Base-by-base conservation (phyloP, 2,329 filamentous ascomycete species). In the Sporothrix mexicana region DNA sequence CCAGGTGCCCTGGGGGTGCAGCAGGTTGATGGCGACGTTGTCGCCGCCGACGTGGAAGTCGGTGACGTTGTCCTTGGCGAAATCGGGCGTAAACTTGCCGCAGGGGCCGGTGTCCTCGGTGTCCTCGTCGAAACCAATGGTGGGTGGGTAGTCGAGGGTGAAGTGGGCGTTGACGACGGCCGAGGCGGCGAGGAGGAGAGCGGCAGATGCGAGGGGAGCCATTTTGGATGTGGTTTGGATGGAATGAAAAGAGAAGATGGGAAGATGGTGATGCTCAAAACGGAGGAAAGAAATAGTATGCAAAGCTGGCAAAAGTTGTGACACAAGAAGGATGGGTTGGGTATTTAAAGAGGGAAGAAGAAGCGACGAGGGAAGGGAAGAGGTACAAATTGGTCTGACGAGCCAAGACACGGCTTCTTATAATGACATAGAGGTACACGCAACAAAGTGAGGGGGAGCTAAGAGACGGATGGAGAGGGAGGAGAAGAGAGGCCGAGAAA, bases 31-130 rank as follows among this genome's bases (percentile, higher is more conserved):
- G 73, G 83, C 82, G 47, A 90, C 81, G 72, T 85, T 80, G 75
- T 89, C 85, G 76, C 88, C 88, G 76, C 81, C 87, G 73, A 90
- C 85, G 77, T 89, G 85, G 79, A 90, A 90, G 76, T 88, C 82
- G 70, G 83, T 82, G 30, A 81, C 76, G 64, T 81, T 81, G 75
- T 79, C 75, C 8, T 75, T 76, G 71, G 76, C 64, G 70, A 87
- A 83, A 75, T 86, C 81, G 45, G 86, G 81, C 0, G 81, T 80
- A 78, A 84, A 84, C 75, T 87, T 86, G 74, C 89, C 89, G 79
- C 88, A 91, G 36, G 88, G 89, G 0, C 77, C 81, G 5, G 78
- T 80, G 76, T 72, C 79, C 74, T 87, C 82, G 43, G 83, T 79
- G 49, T 85, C 82, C 64, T 87, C 85, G 73, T 85, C 79, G 74